Evolutionary conservation across 306 rosid genomes (phyloP), one percentile per base, ranked within the genome.

Genomic region (Rubus parviflorus): DNA sequence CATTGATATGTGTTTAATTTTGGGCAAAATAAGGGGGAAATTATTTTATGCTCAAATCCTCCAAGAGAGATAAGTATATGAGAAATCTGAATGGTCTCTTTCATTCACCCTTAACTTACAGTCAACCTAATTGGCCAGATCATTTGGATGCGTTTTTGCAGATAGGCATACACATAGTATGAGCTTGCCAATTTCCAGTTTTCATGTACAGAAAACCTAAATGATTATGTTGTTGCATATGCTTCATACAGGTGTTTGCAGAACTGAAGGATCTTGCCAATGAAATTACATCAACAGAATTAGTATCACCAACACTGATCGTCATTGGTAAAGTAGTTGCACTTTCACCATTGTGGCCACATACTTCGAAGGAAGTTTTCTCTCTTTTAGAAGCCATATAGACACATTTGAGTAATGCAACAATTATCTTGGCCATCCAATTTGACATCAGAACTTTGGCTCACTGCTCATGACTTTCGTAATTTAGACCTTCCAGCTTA

Each of bases 261-360:
- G 89, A 86, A 74, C 86, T 96, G 30, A 86, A 84, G 83, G 91
- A 96, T 85, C 97, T 96, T 76, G 85, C 93, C 17, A 81, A 86
- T 80, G 81, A 86, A 77, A 91, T 91, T 78, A 70, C 76, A 30
- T 83, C 86, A 3, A 88, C 85, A 49, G 88, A 81, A 61, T 82
- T 96, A 72, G 85, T 80, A 70, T 96, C 99, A 25, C 99, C 99
- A 1, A 91, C 98, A 16, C 87, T 96, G 60, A 90, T 96, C 67
- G 81, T 96, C 20, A 87, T 96, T 68, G 98, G 99, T 67, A 96
- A 87, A 84, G 99, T 96, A 49, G 99, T 92, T 58, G 91, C 90
- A 37, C 89, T 91, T 75, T 96, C 99, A 15, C 94, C 98, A 14
- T 82, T 80, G 72, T 96, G 99, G 97, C 85, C 91, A 14, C 46